Conservation (phyloP, 73 alveolate species). For the Stentor coeruleus region DNA sequence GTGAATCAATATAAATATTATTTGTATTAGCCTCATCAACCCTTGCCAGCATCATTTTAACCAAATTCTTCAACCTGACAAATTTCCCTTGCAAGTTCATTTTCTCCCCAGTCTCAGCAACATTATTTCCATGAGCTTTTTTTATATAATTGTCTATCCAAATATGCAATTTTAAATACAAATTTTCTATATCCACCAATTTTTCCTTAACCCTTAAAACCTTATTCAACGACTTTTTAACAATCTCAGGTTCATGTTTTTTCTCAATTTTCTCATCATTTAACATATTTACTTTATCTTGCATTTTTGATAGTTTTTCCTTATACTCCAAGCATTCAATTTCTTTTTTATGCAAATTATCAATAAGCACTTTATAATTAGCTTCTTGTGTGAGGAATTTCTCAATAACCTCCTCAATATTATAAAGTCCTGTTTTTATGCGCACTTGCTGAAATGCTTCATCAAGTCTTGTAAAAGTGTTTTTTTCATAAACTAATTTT, state of each 20-base stretch:
- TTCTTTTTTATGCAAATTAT: neutral
- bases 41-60: too few species aligned
- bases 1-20: too few species aligned
- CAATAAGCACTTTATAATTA: neutral
- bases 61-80: too few species aligned
- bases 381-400: neutral
- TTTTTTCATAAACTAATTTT: neutral
- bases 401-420: neutral
- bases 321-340: neutral
- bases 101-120: neutral
- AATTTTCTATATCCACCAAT: neutral
- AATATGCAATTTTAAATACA: neutral
- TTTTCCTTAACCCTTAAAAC: neutral
- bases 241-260: neutral
- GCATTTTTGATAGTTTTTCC: neutral
- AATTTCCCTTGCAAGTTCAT: neutral
- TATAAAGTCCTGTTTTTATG: neutral
- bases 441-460: neutral
- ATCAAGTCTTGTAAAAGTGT: neutral
- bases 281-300: neutral
- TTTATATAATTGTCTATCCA: too few species aligned
- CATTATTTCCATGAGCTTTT: neutral
- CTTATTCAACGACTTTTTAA: neutral
- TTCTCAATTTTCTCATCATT: neutral
- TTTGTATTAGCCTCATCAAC: too few species aligned